Evolutionary conservation across 345 rosid species (phyloP), one percentile per base, ranked within the genome.

Genomic region (Chamaenerion angustifolium): DNA sequence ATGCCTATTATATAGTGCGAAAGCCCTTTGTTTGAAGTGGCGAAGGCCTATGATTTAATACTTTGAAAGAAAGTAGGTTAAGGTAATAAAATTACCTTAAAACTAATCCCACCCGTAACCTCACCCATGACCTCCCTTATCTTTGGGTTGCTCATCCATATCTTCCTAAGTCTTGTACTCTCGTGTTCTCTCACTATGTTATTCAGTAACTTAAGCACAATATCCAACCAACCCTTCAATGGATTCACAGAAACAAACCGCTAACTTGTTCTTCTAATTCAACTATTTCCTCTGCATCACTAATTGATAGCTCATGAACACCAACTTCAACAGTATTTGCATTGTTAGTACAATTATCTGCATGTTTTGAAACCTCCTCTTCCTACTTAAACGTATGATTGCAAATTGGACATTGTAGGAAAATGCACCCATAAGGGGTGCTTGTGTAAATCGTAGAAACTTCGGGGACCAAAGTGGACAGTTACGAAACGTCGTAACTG

Each of bases 121-220:
- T 89, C 90, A 43, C 78, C 79, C 16, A 89, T 49, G 0, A 83
- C 90, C 65, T 89, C 94, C 64, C 77, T 72, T 19, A 89, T 83
- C 90, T 81, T 85, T 0, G 82, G 78, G 64, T 89, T 89, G 0
- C 83, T 70, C 95, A 85, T 68, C 48, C 95, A 58, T 63, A 89
- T 59, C 71, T 58, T 83, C 79, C 97, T 71, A 60, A 85, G 85
- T 74, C 83, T 89, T 0, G 61, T 74, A 65, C 77, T 89, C 63
- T 68, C 94, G 0, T 90, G 97, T 46, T 89, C 97, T 71, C 64
- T 81, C 9, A 75, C 86, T 48, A 85, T 66, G 58, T 89, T 89
- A 55, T 71, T 72, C 50, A 85, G 48, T 80, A 88, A 46, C 58
- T 79, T 78, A 57, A 71, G 75, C 65, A 89, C 57, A 41, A 83